phyloP scores from a whole-genome alignment of 2,329 filamentous ascomycete species.

The Verticillium klebahnii region DNA sequence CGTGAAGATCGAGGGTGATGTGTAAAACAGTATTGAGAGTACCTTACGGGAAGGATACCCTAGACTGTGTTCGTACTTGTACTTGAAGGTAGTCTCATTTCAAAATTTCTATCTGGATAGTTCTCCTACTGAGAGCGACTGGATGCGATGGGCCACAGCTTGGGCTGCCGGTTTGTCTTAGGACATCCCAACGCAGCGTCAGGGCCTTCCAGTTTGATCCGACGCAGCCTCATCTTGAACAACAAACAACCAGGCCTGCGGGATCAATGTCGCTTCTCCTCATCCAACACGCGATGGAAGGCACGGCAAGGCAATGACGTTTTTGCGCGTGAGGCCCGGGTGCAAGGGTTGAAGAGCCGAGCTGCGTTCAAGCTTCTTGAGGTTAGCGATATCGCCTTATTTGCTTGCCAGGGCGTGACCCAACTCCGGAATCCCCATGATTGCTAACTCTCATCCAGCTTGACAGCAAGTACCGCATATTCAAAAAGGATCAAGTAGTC shows the following conservation, averaged over 20 bases:
- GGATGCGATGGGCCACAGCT: neutral
- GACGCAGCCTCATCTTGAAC: neutral
- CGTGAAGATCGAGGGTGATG: too few species aligned
- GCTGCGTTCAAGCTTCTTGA: slow-evolving; percentile 92
- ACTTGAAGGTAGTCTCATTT: neutral
- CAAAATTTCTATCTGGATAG: neutral
- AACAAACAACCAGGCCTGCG: neutral
- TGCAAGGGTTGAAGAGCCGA: slow-evolving; percentile 78
- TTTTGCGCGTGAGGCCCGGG: slow-evolving; percentile 70
- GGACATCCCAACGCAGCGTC: neutral
- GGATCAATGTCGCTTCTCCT: slow-evolving; percentile 30
- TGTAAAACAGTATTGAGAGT: too few species aligned
- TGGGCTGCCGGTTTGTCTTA: neutral
- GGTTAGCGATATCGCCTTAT: slow-evolving; percentile 38
- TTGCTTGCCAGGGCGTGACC: neutral
- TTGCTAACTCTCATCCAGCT: slow-evolving; percentile 47
- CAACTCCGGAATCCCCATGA: neutral
- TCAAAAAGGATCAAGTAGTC: slow-evolving; percentile 76
- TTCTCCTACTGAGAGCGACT: too few species aligned
- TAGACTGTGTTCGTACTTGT: neutral
- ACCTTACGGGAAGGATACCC: neutral
- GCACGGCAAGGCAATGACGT: slow-evolving; percentile 69
- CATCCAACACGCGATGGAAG: slow-evolving; percentile 74
- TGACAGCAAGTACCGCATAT: slow-evolving; percentile 75
- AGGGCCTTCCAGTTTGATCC: neutral